Evolutionary conservation across 140 eudicot genomes (phyloP).

Genomic region (Anethum foeniculum): DNA sequence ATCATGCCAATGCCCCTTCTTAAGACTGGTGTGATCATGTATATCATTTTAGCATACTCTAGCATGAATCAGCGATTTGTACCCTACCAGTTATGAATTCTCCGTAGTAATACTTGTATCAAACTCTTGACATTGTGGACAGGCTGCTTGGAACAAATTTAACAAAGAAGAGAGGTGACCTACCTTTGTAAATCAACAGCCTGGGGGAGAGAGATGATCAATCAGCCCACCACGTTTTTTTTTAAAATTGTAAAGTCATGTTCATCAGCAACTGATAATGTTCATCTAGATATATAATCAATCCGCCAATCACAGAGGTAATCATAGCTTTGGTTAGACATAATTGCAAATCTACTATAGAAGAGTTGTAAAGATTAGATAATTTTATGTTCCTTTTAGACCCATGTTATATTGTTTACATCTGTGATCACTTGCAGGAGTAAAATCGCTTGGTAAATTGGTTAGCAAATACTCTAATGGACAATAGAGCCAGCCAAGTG

Average conservation of each 20-base stretch:
- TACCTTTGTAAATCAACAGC: constrained; percentile 12
- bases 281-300: background rate
- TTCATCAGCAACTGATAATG: background rate
- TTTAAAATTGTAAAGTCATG: background rate
- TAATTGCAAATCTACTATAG: background rate
- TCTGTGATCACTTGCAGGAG: background rate
- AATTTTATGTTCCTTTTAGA: background rate
- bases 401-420: background rate
- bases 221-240: background rate
- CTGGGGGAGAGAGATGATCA: background rate
- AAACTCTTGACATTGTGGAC: constrained; percentile 7
- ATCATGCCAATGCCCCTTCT: background rate
- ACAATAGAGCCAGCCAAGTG: background rate
- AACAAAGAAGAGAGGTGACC: constrained; percentile 70
- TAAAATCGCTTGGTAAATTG: background rate
- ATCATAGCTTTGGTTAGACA: background rate
- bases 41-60: background rate
- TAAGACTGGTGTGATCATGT: background rate
- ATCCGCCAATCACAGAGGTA: background rate
- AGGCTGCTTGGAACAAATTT: constrained; percentile 91
- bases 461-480: background rate
- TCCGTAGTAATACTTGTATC: background rate
- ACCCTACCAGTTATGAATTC: background rate
- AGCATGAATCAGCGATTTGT: background rate
- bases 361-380: background rate